These are phyloP conservation scores for Warburgia ugandensis DNA, from an alignment of 164 flowering plant species.

Conservation along the genomic window DNA sequence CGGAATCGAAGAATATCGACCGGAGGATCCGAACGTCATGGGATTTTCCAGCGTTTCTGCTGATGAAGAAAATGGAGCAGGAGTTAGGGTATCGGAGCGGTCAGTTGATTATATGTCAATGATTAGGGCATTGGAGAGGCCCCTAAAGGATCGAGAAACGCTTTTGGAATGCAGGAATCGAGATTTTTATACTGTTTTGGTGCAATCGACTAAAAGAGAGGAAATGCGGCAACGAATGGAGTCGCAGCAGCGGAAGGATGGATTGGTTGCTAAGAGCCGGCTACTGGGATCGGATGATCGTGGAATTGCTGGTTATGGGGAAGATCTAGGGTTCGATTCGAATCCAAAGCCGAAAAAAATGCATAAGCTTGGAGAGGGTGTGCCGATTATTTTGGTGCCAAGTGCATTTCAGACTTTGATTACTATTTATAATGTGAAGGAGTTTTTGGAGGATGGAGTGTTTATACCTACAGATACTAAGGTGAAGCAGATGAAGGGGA, in stretches of 20 bases:
- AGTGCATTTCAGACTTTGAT: constrained; percentile 94
- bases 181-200: constrained; percentile 62
- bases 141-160: constrained; percentile 68
- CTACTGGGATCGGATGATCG: constrained; percentile 59
- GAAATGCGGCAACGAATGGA: constrained; percentile 77
- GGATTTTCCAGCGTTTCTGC: constrained; percentile 1
- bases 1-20: constrained; percentile 28
- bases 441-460: constrained; percentile 96
- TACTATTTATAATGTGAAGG: constrained; percentile 96
- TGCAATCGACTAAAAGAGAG: constrained; percentile 53
- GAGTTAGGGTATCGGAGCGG: no score
- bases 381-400: constrained; percentile 93
- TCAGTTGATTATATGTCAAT: constrained; percentile 26
- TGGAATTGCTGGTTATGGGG: constrained; percentile 38
- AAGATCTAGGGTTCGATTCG: constrained; percentile 44
- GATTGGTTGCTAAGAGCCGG: constrained; percentile 75
- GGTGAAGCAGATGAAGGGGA: no score
- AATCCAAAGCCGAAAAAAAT: constrained; percentile 61
- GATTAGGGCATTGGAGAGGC: constrained; percentile 61
- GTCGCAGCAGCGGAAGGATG: constrained; percentile 86
- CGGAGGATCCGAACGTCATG: constrained; percentile 19
- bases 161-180: constrained; percentile 62
- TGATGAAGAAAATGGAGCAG: not conserved
- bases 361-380: constrained; percentile 89
- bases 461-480: constrained; percentile 83